Conservation (phyloP, 768 basidiomycete species). For the Macrolepiota albuminosa region DNA sequence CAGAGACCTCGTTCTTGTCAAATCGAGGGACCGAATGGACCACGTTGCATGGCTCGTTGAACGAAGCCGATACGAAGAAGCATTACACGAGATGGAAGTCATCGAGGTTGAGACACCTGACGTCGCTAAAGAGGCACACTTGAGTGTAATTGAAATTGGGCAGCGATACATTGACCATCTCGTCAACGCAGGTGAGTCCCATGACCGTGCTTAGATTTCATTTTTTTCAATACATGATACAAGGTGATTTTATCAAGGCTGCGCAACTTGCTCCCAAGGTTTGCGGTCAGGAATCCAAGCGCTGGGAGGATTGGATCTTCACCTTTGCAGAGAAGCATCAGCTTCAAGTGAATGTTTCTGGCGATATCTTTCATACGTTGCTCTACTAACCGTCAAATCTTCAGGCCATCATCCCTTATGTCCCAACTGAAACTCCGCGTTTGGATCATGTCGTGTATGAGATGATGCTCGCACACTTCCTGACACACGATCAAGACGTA, state of each 20-base stretch:
- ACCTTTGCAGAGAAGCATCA: conserved; percentile 78
- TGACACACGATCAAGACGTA: conserved; percentile 75
- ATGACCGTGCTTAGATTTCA: neutral
- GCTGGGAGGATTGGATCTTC: conserved; percentile 98
- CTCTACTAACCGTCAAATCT: neutral
- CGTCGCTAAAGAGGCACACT: conserved; percentile 25
- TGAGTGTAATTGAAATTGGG: conserved; percentile 70
- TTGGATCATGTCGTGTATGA: conserved; percentile 87
- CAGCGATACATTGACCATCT: conserved; percentile 83
- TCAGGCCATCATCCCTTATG: conserved; percentile 83
- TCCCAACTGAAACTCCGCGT: conserved; percentile 80
- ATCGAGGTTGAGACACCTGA: conserved; percentile 39
- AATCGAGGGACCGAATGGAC: conserved; percentile 81
- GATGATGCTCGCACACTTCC: conserved; percentile 87
- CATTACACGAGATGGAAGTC: conserved; percentile 73
- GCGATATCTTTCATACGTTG: neutral
- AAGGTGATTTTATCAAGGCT: conserved; percentile 66
- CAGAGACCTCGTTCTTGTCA: conserved; percentile 81
- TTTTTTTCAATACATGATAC: neutral
- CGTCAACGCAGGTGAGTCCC: conserved; percentile 63
- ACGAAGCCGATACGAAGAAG: conserved; percentile 81
- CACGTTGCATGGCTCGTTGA: conserved; percentile 93
- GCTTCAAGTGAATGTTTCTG: conserved; percentile 49
- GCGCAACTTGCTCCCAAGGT: conserved; percentile 83
- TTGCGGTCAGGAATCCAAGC: conserved; percentile 68